Conservation (phyloP, 768 basidiomycete species). For the Termitomyces titanicus region DNA sequence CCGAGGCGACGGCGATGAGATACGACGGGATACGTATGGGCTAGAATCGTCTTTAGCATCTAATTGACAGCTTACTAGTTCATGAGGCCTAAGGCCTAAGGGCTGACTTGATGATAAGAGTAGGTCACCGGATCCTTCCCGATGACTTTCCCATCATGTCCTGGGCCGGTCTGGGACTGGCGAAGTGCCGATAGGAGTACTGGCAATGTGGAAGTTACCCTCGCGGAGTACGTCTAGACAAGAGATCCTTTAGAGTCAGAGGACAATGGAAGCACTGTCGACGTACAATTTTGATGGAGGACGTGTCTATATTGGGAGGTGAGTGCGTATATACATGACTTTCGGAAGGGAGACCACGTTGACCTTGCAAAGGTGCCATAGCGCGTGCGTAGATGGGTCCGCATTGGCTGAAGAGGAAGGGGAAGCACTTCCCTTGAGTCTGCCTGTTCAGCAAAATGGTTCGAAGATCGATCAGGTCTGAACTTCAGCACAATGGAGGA, state of each 20-base stretch:
- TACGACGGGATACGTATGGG: conserved; percentile 85
- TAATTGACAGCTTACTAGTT: background rate
- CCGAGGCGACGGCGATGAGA: conserved; percentile 86
- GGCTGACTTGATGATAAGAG: conserved; percentile 67
- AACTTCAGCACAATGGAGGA: background rate
- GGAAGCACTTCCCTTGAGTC: conserved; percentile 80
- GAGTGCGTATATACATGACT: background rate
- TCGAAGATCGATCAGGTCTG: background rate
- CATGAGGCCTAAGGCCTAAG: background rate
- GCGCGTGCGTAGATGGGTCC: conserved; percentile 88
- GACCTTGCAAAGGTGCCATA: conserved; percentile 76
- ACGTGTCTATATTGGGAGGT: conserved; percentile 53
- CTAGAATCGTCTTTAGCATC: conserved; percentile 31
- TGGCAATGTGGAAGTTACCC: conserved; percentile 73
- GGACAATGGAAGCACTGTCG: conserved; percentile 14
- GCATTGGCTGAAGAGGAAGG: conserved; percentile 89
- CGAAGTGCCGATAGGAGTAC: conserved; percentile 83
- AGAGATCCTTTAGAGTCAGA: background rate
- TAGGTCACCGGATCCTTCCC: conserved; percentile 78
- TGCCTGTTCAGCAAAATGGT: conserved; percentile 40
- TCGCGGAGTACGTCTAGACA: conserved; percentile 70
- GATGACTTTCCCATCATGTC: conserved; percentile 68
- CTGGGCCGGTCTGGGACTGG: conserved; percentile 57
- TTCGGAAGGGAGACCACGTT: background rate
- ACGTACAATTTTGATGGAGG: conserved; percentile 75